Evolutionary conservation across 257 asterid genomes (phyloP).

Genomic region (Primulina tabacum): DNA sequence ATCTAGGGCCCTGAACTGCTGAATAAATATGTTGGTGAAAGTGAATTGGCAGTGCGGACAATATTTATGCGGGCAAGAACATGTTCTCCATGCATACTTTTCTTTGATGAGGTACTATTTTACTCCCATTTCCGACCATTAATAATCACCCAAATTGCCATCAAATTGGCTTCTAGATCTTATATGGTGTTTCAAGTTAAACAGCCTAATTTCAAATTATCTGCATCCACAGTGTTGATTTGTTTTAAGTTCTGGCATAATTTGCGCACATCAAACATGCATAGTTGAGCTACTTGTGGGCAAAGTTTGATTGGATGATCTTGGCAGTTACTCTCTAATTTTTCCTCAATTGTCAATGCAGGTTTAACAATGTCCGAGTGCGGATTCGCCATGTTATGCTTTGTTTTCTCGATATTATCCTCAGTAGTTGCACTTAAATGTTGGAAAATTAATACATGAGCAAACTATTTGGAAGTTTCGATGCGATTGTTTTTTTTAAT

Average conservation of each 20-base stretch:
- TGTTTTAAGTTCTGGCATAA: background rate
- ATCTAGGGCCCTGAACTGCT: slow-evolving; percentile 46
- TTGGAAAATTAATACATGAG: too few relatives aligned
- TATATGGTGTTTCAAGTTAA: slow-evolving; percentile 16
- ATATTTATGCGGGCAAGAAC: slow-evolving; percentile 39
- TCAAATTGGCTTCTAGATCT: slow-evolving; percentile 5
- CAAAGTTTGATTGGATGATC: too few relatives aligned
- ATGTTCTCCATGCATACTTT: slow-evolving; percentile 33
- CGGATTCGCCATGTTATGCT: too few relatives aligned
- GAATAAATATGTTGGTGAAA: slow-evolving; percentile 20
- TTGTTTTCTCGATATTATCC: too few relatives aligned
- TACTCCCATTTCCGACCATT: background rate
- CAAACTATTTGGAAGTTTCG: too few relatives aligned
- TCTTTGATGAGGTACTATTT: slow-evolving; percentile 49
- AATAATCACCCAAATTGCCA: background rate
- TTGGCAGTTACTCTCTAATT: too few relatives aligned
- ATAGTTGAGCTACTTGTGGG: too few relatives aligned
- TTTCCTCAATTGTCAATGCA: too few relatives aligned
- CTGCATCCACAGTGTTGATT: background rate
- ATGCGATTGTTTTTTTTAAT: too few relatives aligned
- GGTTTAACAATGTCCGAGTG: too few relatives aligned
- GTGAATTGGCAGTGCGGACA: slow-evolving; percentile 43
- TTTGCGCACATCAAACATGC: too few relatives aligned
- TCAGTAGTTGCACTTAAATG: too few relatives aligned
- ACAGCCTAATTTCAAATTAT: background rate